phyloP scores from a whole-genome alignment of 2,329 filamentous ascomycete genomes.

The Pezicula rhizophila region DNA sequence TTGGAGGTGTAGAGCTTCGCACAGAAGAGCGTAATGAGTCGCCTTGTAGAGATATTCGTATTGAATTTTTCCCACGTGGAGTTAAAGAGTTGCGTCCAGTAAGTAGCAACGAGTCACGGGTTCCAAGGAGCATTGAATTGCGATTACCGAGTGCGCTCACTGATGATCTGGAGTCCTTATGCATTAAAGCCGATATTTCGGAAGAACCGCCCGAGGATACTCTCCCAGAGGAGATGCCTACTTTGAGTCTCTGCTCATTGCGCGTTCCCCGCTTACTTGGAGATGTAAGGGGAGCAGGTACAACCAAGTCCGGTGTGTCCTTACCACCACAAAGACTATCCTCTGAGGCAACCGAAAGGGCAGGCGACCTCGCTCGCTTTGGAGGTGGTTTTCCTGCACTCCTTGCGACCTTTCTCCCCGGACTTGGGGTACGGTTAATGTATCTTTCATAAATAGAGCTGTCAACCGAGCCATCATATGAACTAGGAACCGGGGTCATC shows the following conservation, averaged over 20 bases:
- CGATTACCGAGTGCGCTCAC: constrained; percentile 2
- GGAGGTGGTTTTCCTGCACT: neutral
- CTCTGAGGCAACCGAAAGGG: constrained; percentile 13
- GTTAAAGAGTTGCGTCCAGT: neutral
- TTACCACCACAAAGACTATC: constrained; percentile 20
- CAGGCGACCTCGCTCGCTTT: constrained; percentile 7
- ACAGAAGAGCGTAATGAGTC: constrained; percentile 20
- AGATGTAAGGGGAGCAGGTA: constrained; percentile 17
- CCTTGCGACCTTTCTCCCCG: constrained; percentile 8
- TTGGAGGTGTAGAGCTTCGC: constrained; percentile 12
- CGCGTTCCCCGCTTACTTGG: constrained; percentile 15
- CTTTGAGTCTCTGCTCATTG: constrained; percentile 7
- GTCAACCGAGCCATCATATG: constrained; percentile 9
- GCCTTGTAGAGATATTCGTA: constrained; percentile 7
- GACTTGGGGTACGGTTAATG: constrained; percentile 12
- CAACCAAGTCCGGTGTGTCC: constrained; percentile 14
- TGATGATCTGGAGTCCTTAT: constrained; percentile 11
- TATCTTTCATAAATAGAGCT: constrained; percentile 14
- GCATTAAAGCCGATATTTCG: constrained; percentile 6
- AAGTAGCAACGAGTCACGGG: no score
- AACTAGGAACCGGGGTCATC: neutral
- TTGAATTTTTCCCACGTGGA: neutral
- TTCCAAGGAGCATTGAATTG: neutral
- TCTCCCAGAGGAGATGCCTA: constrained; percentile 8
- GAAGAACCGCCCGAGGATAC: neutral